Evolutionary conservation across 805 yeast species (phyloP).

Genomic region (Candida ovalis): DNA sequence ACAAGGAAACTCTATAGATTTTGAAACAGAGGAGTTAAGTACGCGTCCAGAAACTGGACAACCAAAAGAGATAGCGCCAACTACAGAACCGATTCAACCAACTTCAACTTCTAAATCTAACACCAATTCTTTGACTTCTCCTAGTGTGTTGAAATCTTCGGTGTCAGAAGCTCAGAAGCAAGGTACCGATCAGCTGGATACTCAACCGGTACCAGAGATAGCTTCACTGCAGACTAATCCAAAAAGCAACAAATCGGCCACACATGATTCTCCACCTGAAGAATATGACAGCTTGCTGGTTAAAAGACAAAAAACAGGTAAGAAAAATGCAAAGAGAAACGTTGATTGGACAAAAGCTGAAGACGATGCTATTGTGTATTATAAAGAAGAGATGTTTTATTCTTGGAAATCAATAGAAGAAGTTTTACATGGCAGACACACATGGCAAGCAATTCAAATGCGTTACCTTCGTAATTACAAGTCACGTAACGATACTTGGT

Average conservation of each 20-base stretch:
- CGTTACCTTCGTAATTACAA: constrained; percentile 39
- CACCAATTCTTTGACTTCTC: no score
- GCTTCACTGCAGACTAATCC: no score
- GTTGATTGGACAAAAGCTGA: constrained; percentile 33
- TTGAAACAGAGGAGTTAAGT: neutral
- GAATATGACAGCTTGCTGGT: neutral
- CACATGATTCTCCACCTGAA: neutral
- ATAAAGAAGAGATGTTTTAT: constrained; percentile 33
- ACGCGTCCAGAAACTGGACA: no score
- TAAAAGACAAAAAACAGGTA: constrained; percentile 3
- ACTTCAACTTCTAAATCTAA: no score
- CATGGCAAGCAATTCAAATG: constrained; percentile 48
- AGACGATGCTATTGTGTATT: constrained; percentile 34
- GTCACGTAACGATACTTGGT: constrained; percentile 33
- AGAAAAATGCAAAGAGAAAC: constrained; percentile 2
- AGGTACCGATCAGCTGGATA: no score
- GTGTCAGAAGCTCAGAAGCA: no score
- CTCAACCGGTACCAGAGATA: no score
- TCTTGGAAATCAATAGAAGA: constrained; percentile 39
- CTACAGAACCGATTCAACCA: no score
- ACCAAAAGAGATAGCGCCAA: no score
- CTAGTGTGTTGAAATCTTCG: no score
- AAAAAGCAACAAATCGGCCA: no score
- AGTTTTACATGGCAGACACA: constrained; percentile 30
- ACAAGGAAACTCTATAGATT: neutral